Base-by-base conservation (phyloP, 257 asterid genomes). In the Gentiana straminea region DNA sequence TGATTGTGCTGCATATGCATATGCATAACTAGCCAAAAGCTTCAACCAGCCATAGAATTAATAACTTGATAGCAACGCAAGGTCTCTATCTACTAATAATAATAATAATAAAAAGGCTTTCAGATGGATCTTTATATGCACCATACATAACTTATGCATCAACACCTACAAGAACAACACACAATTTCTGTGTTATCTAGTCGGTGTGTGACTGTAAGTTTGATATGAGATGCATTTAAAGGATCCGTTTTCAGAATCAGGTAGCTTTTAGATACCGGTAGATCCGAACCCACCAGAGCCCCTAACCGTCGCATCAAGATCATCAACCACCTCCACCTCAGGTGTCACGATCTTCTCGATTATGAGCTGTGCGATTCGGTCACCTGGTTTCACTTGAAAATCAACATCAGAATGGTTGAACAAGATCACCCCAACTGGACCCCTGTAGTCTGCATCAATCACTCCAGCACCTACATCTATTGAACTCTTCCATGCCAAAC, bases 381-480 rank as follows among this genome's bases (percentile, higher is more conserved):
- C 79, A 32, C 82, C 82, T 38, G 52, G 56, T 51, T 70, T 70
- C 24, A 77, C 79, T 43, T 70, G 77, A 57, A 77, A 77, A 60
- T 77, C 82, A 46, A 58, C 66, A 13, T 70, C 77, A 0, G 66
- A 67, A 67, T 77, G 73, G 64, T 77, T 77, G 70, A 77, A 73
- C 63, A 77, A 47, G 10, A 73, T 61, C 69, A 73, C 75, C 13
- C 82, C 79, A 12, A 73, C 77, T 34, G 79, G 75, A 8, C 82
- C 79, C 24, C 77, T 66, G 54, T 77, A 76, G 35, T 91, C 95
- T 0, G 96, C 98, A 57, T 91, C 98, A 9, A 91, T 79, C 59
- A 91, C 98, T 3, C 98, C 96, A 1, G 98, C 98, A 6, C 94
- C 95, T 2, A 91, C 94, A 45, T 91, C 96, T 4, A 87, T 76